Evolutionary conservation across 305 asterid species (phyloP).

Genomic region (Fraxinus xanthoxyloides): DNA sequence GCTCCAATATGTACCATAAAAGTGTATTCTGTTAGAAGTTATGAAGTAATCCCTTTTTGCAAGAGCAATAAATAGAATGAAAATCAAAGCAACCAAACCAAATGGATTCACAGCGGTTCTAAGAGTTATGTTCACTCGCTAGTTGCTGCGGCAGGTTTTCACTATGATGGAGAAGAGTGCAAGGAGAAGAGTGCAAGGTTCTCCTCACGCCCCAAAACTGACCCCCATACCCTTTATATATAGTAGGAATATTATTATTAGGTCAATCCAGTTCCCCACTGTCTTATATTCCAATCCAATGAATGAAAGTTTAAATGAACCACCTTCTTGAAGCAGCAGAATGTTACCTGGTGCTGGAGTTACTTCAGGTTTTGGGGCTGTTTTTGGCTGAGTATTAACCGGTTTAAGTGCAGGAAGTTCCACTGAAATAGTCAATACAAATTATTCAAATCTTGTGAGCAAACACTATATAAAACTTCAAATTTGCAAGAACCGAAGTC

Average conservation of each 20-base stretch:
- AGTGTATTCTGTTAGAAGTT: neutral
- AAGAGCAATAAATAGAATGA: neutral
- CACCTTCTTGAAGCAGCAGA: neutral
- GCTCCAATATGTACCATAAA: neutral
- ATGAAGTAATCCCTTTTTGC: neutral
- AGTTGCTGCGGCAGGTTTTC: neutral
- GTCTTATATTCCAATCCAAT: neutral
- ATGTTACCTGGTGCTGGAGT: conserved; percentile 50
- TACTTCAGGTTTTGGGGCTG: conserved; percentile 39
- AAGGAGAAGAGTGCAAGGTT: neutral
- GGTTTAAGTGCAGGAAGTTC: conserved; percentile 55
- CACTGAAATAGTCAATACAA: conserved; percentile 34
- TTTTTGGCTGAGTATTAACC: conserved; percentile 39
- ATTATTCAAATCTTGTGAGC: neutral
- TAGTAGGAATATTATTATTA: neutral
- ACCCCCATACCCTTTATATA: neutral
- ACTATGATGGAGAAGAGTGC: neutral
- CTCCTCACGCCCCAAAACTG: neutral
- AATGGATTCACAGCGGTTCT: neutral
- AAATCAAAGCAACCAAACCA: neutral
- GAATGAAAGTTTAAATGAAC: neutral
- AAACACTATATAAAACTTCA: neutral
- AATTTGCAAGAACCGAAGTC: neutral
- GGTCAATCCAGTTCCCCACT: neutral
- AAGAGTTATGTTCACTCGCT: neutral